These are phyloP conservation scores for Alternaria triticina DNA, from an alignment of 2,329 filamentous ascomycete genomes.

Conservation along the genomic window DNA sequence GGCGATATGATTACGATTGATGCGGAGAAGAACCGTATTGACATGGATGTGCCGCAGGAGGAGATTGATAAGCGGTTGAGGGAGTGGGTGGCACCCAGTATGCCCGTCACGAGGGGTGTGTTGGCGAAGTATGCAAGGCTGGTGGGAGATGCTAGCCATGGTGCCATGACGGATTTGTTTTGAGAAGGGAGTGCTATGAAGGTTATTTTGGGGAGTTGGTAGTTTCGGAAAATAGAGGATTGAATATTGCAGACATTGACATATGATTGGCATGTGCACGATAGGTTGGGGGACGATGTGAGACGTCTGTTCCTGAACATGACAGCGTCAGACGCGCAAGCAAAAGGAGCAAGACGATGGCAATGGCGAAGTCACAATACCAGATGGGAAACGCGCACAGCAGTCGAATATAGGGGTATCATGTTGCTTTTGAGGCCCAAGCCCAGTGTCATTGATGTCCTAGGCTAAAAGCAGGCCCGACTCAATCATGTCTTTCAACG, in stretches of 20 bases:
- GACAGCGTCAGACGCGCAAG: not conserved
- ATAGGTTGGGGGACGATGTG: not conserved
- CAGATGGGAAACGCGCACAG: not conserved
- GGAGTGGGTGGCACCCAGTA: conserved; percentile 73
- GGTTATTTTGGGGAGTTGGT: not conserved
- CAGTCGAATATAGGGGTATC: conserved; percentile 26
- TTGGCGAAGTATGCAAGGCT: conserved; percentile 88
- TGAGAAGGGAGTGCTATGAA: conserved; percentile 27
- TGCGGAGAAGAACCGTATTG: conserved; percentile 74
- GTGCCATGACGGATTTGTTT: conserved; percentile 84
- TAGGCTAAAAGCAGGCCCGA: conserved; percentile 42
- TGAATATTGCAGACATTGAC: not conserved
- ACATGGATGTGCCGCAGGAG: conserved; percentile 74
- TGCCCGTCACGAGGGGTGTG: conserved; percentile 78
- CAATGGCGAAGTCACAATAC: not conserved
- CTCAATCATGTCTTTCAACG: conserved; percentile 40
- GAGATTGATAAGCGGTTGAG: conserved; percentile 70
- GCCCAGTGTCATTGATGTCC: conserved; percentile 43
- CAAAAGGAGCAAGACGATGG: not conserved
- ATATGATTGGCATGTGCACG: not conserved
- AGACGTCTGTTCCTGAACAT: not conserved
- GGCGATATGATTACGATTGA: conserved; percentile 88
- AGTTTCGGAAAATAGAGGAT: too few relatives aligned
- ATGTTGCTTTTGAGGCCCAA: conserved; percentile 40
- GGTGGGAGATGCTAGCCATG: conserved; percentile 90